A percentile compares a stretch with the other conserved stretches of the same genome.
These are phyloP conservation scores for Phytopythium chamaehyphon DNA, from an alignment of 352 stramenopile species.

Conservation along the genomic window DNA sequence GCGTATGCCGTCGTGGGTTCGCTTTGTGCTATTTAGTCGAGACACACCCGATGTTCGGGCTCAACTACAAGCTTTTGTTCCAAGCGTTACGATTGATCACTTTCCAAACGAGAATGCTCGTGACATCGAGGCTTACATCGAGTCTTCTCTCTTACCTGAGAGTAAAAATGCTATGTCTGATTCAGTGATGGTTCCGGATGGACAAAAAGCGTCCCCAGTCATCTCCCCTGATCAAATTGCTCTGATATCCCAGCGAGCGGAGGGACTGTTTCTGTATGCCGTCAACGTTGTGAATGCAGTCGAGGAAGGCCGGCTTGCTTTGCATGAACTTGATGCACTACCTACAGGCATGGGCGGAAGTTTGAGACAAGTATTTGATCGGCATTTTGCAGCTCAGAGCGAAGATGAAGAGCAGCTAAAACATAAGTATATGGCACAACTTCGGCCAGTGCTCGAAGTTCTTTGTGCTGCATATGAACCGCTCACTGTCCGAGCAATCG, in stretches of 20 bases:
- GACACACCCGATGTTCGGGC: conserved; percentile 52
- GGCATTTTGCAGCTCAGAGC: conserved; percentile 41
- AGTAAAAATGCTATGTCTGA: not conserved
- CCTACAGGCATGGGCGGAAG: conserved; percentile 64
- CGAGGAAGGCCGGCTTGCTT: conserved; percentile 36
- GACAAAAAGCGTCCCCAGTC: conserved; percentile 7
- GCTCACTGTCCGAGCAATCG: conserved; percentile 35
- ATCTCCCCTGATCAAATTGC: conserved; percentile 32
- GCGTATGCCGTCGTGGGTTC: conserved; percentile 61
- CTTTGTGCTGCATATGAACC: conserved; percentile 67
- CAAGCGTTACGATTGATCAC: conserved; percentile 39
- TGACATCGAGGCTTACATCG: conserved; percentile 28
- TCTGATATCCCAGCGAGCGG: conserved; percentile 47
- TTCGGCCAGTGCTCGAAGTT: conserved; percentile 67
- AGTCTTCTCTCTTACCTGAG: not conserved
- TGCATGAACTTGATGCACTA: conserved; percentile 49
- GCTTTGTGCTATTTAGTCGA: conserved; percentile 59
- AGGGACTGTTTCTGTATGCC: conserved; percentile 71
- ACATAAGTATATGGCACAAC: conserved; percentile 42
- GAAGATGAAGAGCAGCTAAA: conserved; percentile 7
- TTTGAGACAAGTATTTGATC: conserved; percentile 68
- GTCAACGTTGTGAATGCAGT: conserved; percentile 74
- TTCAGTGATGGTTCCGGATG: not conserved
- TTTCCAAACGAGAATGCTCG: conserved; percentile 41
- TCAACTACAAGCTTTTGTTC: conserved; percentile 51